A percentile compares a stretch with the other conserved stretches of the same genome.
phyloP scores from a whole-genome alignment of 2,329 filamentous ascomycete genomes.

The Zalaria sp. region DNA sequence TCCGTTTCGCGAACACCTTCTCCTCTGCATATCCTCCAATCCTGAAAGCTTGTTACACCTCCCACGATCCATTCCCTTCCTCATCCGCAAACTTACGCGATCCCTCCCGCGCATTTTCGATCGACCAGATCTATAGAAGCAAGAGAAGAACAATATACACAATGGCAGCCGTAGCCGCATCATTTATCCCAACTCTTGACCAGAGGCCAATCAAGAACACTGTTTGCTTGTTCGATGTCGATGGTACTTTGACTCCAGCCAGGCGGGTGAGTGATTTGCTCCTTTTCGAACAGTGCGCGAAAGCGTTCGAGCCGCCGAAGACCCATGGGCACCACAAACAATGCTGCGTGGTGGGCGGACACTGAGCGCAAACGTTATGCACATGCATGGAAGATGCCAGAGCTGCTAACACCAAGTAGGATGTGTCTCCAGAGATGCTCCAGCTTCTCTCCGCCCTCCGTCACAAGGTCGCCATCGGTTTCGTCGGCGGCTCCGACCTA shows the following conservation, averaged over 20 bases:
- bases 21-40: too few species aligned
- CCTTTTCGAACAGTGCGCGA: background rate
- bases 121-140: background rate
- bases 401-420: conserved; percentile 27
- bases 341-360: too few species aligned
- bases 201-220: conserved; percentile 84
- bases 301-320: too few species aligned
- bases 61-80: too few species aligned
- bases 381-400: too few species aligned
- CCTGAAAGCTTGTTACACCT: too few species aligned
- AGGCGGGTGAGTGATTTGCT: conserved; percentile 49
- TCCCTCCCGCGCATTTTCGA: too few species aligned
- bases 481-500: conserved; percentile 84
- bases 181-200: conserved; percentile 57
- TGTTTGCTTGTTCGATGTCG: conserved; percentile 91
- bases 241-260: conserved; percentile 77
- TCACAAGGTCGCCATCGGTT: conserved; percentile 78
- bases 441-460: conserved; percentile 65
- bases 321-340: too few species aligned
- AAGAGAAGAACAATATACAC: background rate
- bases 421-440: conserved; percentile 68
- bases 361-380: too few species aligned
- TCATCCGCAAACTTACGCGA: too few species aligned
- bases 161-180: conserved; percentile 24
- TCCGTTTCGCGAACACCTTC: too few species aligned